Base-by-base conservation (phyloP, 2,329 filamentous ascomycete species). In the Alternaria novae-zelandiae region DNA sequence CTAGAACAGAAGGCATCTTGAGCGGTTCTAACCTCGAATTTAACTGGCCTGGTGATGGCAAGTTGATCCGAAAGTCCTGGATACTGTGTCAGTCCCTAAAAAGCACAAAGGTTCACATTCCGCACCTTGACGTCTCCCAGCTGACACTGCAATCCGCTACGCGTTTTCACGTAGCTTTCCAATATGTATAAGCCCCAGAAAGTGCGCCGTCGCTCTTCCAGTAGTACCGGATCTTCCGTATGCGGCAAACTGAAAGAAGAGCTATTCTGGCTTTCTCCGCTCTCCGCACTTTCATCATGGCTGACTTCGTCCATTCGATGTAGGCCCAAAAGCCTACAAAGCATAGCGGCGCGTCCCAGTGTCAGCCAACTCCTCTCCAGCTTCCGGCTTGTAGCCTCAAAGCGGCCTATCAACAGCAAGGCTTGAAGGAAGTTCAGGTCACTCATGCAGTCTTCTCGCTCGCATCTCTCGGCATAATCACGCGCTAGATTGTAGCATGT, bases 171-270 rank as follows among this genome's bases (percentile, higher is more conserved):
- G n/a, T 57, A 57, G 55, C 55, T 57, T 21, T 57, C 45, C 13
- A 57, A 12, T 43, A 50, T 57, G n/a, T 57, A 57, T 15, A 57
- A 13, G 12, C 32, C 55, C 55, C 54, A 58, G n/a, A 58, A 58
- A 17, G 55, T 58, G 11, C 46, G 45, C 28, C 55, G 46, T 58
- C 46, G 55, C 21, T 58, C 55, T n/a, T 58, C 55, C 9, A 50
- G 28, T 8, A 58, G 45, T 1, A 44, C 55, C 0, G 21, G 23
- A 9, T 58, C 21, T 12, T 43, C 7, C 3, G 46, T 58, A 20
- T 50, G 20, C 11, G 55, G n/a, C 7, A 58, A 44, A 26, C 8
- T 11, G 8, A 43, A 43, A 4, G 0, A 9, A 44, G 30, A 2
- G n/a, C 32, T 6, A 12, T 12, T 5, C 8, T 44, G 45, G 2